A percentile compares a stretch with the other conserved stretches of the same genome.
Conservation (phyloP, 768 basidiomycete genomes). For the Mycena vitilis region DNA sequence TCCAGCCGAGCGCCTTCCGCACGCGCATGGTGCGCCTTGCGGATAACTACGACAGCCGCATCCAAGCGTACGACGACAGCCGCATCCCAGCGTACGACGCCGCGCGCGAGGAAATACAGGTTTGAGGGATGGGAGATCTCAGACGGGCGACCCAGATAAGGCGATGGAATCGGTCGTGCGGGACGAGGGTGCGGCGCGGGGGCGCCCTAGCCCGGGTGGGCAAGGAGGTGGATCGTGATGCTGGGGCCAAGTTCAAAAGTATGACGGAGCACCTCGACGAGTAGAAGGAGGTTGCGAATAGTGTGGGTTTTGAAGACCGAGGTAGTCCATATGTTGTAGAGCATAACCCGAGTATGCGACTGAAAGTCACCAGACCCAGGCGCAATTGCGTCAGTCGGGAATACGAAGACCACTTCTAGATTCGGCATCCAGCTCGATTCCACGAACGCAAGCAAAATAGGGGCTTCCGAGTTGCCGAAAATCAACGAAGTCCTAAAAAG, state of each 20-base stretch:
- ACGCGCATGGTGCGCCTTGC: constrained; percentile 63
- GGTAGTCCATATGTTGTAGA: background rate
- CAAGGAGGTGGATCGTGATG: constrained; percentile 63
- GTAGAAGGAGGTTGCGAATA: constrained; percentile 62
- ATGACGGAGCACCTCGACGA: constrained; percentile 61
- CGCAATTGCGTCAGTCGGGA: too few relatives aligned
- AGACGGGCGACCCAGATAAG: constrained; percentile 64
- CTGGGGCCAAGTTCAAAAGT: constrained; percentile 60
- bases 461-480: background rate
- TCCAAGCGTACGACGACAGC: constrained; percentile 68
- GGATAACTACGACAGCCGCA: constrained; percentile 54
- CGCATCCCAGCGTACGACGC: too few relatives aligned
- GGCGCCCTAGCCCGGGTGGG: constrained; percentile 63
- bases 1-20: constrained; percentile 70
- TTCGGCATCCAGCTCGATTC: background rate
- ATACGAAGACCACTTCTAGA: too few relatives aligned
- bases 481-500: background rate
- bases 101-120: constrained; percentile 50
- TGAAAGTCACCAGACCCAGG: too few relatives aligned
- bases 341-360: background rate
- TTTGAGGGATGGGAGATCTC: background rate
- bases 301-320: constrained; percentile 36
- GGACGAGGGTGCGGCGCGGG: constrained; percentile 64
- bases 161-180: constrained; percentile 63
- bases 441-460: too few relatives aligned